Base-by-base conservation (phyloP, 495 filamentous ascomycete species). In the Lasiosphaeria ovina region DNA sequence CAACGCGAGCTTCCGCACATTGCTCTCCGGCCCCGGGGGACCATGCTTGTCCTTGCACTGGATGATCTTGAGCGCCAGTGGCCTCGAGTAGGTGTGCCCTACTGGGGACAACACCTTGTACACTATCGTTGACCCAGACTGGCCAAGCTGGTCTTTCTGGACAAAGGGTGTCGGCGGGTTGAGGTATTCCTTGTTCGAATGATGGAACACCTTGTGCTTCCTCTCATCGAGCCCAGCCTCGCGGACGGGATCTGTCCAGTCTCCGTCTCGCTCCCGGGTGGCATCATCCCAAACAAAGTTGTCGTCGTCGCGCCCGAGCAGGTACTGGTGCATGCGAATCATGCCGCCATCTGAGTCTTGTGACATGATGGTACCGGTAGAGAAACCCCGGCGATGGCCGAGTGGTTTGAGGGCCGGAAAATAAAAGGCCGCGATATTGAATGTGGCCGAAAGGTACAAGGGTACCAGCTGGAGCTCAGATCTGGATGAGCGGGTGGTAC, bases 131-230 rank as follows among this genome's bases (percentile, higher is more conserved):
- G 71, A 66, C 0, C 71, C 71, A 5, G 65, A 67, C 1, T 73
- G 65, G 1, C 71, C 71, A 2, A 73, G 62, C 24, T 69, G 61
- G 0, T 54, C 50, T 11, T 63, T 62, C 8, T 64, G 58, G 12
- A 67, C 36, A 38, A 72, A 72, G 1, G 69, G 71, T 9, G 42
- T 54, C 0, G 69, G 69, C 3, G 63, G 65, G 3, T 51, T 66
- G 10, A 69, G 56, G 31, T 70, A 72, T 33, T 73, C 69, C 34
- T 70, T 72, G 42, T 64, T 65, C 35, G 31, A n/a, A 45, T 73
- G 71, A 24, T 66, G 51, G 9, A 73, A 72, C 4, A 73, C 67
- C 55, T 73, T 73, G 63, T 73, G 71, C 48, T 72, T 73, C 12
- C 33, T 56, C 2, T 47, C 45, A 32, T 68, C 60, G 16, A 73